Evolutionary conservation across 2,329 filamentous ascomycete species (phyloP).

Genomic region (Dactylonectria macrodidyma): DNA sequence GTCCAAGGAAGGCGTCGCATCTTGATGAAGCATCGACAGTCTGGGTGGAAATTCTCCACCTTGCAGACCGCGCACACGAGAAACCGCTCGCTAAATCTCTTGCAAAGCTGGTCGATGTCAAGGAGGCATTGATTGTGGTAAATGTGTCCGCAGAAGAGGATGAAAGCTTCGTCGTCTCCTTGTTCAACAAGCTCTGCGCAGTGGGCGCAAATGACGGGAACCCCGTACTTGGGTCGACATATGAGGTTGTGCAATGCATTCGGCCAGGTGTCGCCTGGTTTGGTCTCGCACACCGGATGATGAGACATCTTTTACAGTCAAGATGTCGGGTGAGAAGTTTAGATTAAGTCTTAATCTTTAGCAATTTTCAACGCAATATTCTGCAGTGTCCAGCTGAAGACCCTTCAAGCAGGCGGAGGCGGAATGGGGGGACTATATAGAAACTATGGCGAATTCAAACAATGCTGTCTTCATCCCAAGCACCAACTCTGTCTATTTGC

Average conservation of each 20-base stretch:
- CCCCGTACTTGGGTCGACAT: background rate
- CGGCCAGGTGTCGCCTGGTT: background rate
- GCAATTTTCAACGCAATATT: background rate
- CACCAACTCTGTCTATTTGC: background rate
- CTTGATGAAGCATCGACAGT: background rate
- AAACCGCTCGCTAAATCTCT: background rate
- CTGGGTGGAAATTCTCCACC: background rate
- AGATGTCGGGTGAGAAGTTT: background rate
- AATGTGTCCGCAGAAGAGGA: slow-evolving; percentile 19
- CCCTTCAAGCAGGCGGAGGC: background rate
- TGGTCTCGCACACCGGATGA: background rate
- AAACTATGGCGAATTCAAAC: background rate
- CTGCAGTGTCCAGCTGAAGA: background rate
- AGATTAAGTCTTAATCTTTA: background rate
- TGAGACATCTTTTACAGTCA: background rate
- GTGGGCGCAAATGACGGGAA: background rate
- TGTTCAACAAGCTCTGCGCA: background rate
- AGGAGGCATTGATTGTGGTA: background rate
- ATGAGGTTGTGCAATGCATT: background rate
- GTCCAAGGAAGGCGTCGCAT: background rate
- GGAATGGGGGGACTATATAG: background rate
- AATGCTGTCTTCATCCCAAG: background rate
- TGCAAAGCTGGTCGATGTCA: background rate
- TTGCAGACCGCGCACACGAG: background rate
- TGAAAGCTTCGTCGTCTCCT: background rate